These are phyloP conservation scores for Ruellia speciosa DNA, from an alignment of 305 asterid species.

Conservation along the genomic window DNA sequence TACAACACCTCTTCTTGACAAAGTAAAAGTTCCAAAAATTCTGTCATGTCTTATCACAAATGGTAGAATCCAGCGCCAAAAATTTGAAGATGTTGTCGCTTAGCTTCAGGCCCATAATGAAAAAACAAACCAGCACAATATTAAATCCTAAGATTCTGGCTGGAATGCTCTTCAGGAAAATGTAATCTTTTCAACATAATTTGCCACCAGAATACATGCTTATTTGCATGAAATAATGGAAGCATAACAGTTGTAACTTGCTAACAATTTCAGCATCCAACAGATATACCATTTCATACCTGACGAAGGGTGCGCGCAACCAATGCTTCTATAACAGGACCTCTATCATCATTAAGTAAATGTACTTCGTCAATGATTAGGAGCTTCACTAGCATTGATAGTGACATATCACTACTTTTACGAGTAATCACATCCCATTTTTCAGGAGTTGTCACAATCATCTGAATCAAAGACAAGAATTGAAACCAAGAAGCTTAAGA, in stretches of 20 bases:
- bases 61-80: background rate
- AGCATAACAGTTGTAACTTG: background rate
- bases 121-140: background rate
- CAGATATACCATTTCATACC: slow-evolving; percentile 30
- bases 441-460: slow-evolving; percentile 99
- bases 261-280: background rate
- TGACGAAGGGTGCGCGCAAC: slow-evolving; percentile 98
- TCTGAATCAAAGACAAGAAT: slow-evolving; percentile 38
- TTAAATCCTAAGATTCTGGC: background rate
- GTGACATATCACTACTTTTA: slow-evolving; percentile 93
- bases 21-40: too few species aligned
- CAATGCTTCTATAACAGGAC: slow-evolving; percentile 93
- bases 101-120: too few species aligned
- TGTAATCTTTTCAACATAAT: background rate
- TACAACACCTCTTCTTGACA: too few species aligned
- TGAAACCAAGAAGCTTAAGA: slow-evolving; percentile 4
- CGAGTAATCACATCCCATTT: slow-evolving; percentile 99
- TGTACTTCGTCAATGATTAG: slow-evolving; percentile 97
- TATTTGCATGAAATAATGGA: slow-evolving; percentile 7
- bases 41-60: background rate
- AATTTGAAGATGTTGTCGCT: background rate
- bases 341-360: slow-evolving; percentile 89
- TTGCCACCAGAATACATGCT: background rate
- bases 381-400: slow-evolving; percentile 95
- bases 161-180: background rate